Evolutionary conservation across 441 rosid species (phyloP).

Genomic region (Pelargonium myrrhifolium): DNA sequence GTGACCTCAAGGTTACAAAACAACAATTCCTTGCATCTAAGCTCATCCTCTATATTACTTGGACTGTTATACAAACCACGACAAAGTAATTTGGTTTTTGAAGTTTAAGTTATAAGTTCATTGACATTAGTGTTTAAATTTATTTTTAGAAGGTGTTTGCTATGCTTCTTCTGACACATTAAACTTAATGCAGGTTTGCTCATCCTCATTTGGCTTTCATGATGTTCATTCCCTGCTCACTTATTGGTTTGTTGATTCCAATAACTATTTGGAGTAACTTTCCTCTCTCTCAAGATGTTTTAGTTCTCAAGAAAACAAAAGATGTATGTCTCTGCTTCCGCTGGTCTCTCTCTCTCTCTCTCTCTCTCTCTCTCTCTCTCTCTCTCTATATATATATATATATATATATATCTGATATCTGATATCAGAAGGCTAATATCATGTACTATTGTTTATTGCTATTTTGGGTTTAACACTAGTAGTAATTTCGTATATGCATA

Average conservation of each 20-base stretch:
- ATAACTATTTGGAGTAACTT: slow-evolving; percentile 42
- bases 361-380: too few relatives aligned
- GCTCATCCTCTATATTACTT: too few relatives aligned
- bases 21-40: too few relatives aligned
- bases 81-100: neutral
- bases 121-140: neutral
- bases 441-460: too few relatives aligned
- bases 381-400: too few relatives aligned
- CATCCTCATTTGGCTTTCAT: slow-evolving; percentile 73
- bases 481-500: neutral
- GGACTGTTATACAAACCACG: too few relatives aligned
- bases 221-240: slow-evolving; percentile 81
- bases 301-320: slow-evolving; percentile 47
- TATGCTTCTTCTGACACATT: neutral
- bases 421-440: too few relatives aligned
- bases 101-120: neutral
- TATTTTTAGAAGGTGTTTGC: neutral
- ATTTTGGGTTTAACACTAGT: neutral
- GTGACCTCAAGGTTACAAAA: too few relatives aligned
- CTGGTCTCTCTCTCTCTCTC: too few relatives aligned
- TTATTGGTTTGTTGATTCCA: slow-evolving; percentile 74
- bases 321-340: slow-evolving; percentile 44
- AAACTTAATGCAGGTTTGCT: slow-evolving; percentile 73
- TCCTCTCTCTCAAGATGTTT: slow-evolving; percentile 57
- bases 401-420: too few relatives aligned